These are phyloP conservation scores for Venturia pyrina DNA, from an alignment of 2,329 filamentous ascomycete species.

Conservation along the genomic window DNA sequence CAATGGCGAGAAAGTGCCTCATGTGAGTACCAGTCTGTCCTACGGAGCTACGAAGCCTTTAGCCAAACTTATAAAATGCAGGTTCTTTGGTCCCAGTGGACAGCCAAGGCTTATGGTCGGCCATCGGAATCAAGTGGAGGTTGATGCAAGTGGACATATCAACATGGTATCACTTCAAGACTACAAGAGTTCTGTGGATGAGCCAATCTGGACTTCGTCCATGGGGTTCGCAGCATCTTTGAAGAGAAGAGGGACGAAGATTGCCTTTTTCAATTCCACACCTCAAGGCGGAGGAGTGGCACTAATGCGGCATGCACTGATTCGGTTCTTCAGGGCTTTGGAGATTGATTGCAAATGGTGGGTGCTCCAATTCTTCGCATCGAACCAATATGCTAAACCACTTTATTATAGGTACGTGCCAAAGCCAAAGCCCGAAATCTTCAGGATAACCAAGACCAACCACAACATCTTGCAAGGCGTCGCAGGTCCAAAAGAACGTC, in stretches of 20 bases:
- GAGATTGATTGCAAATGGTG: constrained; percentile 61
- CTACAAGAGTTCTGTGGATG: constrained; percentile 51
- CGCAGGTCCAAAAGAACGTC: constrained; percentile 51
- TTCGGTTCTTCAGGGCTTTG: constrained; percentile 57
- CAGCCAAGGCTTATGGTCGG: constrained; percentile 58
- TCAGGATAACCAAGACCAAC: constrained; percentile 76
- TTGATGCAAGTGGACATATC: constrained; percentile 56
- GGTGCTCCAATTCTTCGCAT: constrained; percentile 23
- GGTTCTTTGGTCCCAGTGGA: constrained; percentile 62
- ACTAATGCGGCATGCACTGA: constrained; percentile 69
- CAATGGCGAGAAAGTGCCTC: constrained; percentile 69
- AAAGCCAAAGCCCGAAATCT: constrained; percentile 68
- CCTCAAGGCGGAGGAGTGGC: constrained; percentile 77
- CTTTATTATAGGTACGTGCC: constrained; percentile 48
- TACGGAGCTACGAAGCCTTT: not conserved
- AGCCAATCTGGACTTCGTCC: constrained; percentile 55
- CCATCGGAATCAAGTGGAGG: constrained; percentile 58
- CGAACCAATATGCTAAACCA: not conserved
- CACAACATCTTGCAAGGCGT: constrained; percentile 85
- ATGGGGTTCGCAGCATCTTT: constrained; percentile 54
- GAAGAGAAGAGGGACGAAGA: constrained; percentile 52
- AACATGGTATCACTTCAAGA: constrained; percentile 47
- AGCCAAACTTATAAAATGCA: constrained; percentile 21
- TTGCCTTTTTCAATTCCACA: constrained; percentile 72
- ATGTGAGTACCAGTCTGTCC: constrained; percentile 40